phyloP scores from a whole-genome alignment of 305 asterid genomes.

The Plantago coronopus region DNA sequence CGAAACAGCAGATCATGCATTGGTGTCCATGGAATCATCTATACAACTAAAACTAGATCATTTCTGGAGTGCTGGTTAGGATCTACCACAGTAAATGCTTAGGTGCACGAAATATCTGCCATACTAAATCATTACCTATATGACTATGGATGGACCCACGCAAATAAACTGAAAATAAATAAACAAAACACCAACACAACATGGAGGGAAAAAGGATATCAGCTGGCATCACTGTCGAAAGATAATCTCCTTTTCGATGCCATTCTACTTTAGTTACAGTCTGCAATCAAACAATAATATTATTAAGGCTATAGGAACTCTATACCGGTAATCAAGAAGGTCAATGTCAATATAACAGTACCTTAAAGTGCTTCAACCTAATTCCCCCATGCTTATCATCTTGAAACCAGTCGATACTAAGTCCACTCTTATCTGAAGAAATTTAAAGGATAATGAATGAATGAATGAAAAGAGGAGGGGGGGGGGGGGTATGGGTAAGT shows the following conservation, averaged over 20 bases:
- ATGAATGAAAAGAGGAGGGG: neutral
- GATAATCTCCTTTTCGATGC: conserved; percentile 97
- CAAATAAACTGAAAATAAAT: conserved; percentile 6
- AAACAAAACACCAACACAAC: conserved; percentile 12
- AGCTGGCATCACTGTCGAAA: conserved; percentile 80
- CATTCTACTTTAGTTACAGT: conserved; percentile 83
- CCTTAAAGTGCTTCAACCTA: conserved; percentile 90
- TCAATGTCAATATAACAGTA: conserved; percentile 23
- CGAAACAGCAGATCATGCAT: no score
- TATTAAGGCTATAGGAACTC: conserved; percentile 7
- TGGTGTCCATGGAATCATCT: no score
- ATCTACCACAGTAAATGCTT: conserved; percentile 15
- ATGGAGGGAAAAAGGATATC: conserved; percentile 75
- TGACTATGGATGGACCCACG: neutral
- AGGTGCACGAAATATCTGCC: conserved; percentile 1
- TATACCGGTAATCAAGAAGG: conserved; percentile 2
- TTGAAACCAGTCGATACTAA: conserved; percentile 56
- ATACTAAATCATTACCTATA: neutral
- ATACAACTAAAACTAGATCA: neutral
- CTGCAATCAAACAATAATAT: conserved; percentile 44
- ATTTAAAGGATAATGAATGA: conserved; percentile 6
- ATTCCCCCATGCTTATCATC: conserved; percentile 66
- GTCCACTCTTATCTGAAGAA: conserved; percentile 45
- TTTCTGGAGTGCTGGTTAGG: conserved; percentile 1
- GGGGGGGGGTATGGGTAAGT: neutral